A percentile compares a stretch with the other conserved stretches of the same genome.
These are phyloP conservation scores for Beauveria bassiana DNA, from an alignment of 2,329 filamentous ascomycete genomes.

Conservation along the genomic window DNA sequence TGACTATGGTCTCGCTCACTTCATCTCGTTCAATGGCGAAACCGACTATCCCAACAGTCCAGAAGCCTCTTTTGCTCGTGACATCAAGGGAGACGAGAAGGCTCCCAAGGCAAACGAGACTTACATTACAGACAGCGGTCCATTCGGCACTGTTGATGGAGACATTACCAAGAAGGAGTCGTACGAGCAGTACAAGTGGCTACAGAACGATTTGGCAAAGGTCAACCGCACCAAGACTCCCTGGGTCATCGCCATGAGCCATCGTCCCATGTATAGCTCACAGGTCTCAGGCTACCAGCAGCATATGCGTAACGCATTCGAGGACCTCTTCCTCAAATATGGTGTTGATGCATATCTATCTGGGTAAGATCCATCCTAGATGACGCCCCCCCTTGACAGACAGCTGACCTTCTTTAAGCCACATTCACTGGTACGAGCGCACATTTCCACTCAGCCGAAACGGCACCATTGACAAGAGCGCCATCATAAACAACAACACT, in stretches of 20 bases:
- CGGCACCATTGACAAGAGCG: slow-evolving; percentile 32
- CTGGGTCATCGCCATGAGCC: slow-evolving; percentile 41
- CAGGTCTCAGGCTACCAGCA: slow-evolving; percentile 35
- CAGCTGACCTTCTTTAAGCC: neutral
- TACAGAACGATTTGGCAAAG: slow-evolving; percentile 33
- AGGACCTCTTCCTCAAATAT: slow-evolving; percentile 34
- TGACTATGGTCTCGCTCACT: slow-evolving; percentile 46
- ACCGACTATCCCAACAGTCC: slow-evolving; percentile 43
- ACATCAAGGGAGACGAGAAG: slow-evolving; percentile 33
- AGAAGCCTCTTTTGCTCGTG: slow-evolving; percentile 34
- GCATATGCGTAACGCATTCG: slow-evolving; percentile 36
- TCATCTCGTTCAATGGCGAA: slow-evolving; percentile 38
- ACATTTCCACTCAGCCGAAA: slow-evolving; percentile 16
- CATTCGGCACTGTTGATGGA: slow-evolving; percentile 36
- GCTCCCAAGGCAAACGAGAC: slow-evolving; percentile 34
- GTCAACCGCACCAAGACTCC: slow-evolving; percentile 39
- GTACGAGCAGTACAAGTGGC: slow-evolving; percentile 41
- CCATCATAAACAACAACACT: slow-evolving; percentile 39
- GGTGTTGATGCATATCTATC: slow-evolving; percentile 39
- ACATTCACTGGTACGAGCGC: slow-evolving; percentile 21
- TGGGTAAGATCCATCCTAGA: neutral
- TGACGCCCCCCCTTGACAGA: neutral
- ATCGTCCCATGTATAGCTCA: slow-evolving; percentile 41
- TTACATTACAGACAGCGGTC: slow-evolving; percentile 39
- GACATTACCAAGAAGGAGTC: slow-evolving; percentile 31